Percentiles rank a stretch among this genome's conserved stretches.
These are phyloP conservation scores for Phaseolus lunatus DNA, from an alignment of 306 rosid species.

Conservation along the genomic window DNA sequence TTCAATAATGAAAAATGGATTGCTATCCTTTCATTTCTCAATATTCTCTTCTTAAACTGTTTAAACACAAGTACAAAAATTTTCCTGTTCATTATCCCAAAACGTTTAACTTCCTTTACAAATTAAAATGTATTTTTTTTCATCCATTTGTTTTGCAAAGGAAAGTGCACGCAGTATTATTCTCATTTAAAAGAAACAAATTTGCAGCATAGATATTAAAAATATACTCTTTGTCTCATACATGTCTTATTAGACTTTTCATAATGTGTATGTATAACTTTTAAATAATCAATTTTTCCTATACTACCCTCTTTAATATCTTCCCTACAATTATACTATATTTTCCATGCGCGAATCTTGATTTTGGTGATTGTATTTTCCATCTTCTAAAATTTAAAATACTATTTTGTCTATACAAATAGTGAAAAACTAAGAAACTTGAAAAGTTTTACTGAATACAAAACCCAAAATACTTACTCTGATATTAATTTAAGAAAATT, in stretches of 20 bases:
- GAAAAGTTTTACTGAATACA: no score
- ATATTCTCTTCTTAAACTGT: background rate
- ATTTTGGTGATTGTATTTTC: no score
- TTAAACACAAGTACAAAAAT: background rate
- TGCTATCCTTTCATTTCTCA: background rate
- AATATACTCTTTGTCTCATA: background rate
- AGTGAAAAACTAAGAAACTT: no score
- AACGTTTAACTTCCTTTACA: background rate
- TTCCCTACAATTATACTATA: no score
- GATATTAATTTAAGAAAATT: no score
- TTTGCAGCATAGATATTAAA: background rate
- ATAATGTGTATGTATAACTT: no score
- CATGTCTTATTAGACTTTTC: background rate
- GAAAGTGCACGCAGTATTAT: background rate
- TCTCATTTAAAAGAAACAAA: background rate
- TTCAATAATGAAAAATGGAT: background rate
- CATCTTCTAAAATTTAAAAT: no score
- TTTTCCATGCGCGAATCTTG: no score
- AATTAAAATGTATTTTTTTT: background rate
- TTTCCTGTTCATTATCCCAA: background rate
- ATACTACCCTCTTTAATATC: no score
- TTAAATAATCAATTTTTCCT: no score
- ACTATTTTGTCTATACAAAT: no score
- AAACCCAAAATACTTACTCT: no score
- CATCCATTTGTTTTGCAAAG: background rate